A percentile compares a stretch with the other conserved stretches of the same genome.
Conservation (phyloP, 768 basidiomycete genomes). For the Tulasnella calospora region DNA sequence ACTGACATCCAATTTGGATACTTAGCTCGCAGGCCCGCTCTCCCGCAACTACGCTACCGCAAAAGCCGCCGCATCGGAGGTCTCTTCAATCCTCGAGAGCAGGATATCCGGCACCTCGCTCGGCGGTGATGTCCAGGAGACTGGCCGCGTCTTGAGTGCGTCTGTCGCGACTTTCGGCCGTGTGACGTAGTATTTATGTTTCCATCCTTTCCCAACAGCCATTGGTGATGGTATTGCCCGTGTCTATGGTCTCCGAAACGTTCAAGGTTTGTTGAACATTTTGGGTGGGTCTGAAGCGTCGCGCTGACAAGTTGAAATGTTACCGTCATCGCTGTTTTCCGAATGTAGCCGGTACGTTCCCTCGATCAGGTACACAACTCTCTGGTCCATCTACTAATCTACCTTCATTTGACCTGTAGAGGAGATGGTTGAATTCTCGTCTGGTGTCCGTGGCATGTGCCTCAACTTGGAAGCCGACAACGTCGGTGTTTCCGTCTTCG, state of each 20-base stretch:
- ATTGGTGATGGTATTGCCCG: constrained; percentile 99
- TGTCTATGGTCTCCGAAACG: constrained; percentile 97
- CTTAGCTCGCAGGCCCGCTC: constrained; percentile 28
- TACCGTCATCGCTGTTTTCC: not conserved
- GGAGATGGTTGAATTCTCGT: constrained; percentile 99
- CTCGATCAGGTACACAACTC: not conserved
- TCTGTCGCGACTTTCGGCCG: constrained; percentile 30
- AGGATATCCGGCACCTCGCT: constrained; percentile 90
- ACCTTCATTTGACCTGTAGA: constrained; percentile 47
- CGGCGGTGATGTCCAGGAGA: constrained; percentile 96
- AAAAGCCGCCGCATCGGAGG: constrained; percentile 98
- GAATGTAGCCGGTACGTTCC: constrained; percentile 31
- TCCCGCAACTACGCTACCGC: constrained; percentile 93
- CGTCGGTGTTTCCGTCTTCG: constrained; percentile 99
- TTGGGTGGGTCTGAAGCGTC: constrained; percentile 7
- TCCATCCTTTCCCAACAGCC: constrained; percentile 46
- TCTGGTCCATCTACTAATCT: not conserved
- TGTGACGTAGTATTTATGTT: constrained; percentile 31
- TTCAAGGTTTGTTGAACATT: constrained; percentile 64
- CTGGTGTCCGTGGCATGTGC: constrained; percentile 99
- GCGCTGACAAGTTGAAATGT: constrained; percentile 21
- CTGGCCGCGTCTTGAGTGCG: constrained; percentile 96
- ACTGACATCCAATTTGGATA: constrained; percentile 21
- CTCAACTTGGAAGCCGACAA: constrained; percentile 99
- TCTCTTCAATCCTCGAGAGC: constrained; percentile 97